Evolutionary conservation across 2,329 filamentous ascomycete genomes (phyloP).

Genomic region (Tolypocladium amazonense): DNA sequence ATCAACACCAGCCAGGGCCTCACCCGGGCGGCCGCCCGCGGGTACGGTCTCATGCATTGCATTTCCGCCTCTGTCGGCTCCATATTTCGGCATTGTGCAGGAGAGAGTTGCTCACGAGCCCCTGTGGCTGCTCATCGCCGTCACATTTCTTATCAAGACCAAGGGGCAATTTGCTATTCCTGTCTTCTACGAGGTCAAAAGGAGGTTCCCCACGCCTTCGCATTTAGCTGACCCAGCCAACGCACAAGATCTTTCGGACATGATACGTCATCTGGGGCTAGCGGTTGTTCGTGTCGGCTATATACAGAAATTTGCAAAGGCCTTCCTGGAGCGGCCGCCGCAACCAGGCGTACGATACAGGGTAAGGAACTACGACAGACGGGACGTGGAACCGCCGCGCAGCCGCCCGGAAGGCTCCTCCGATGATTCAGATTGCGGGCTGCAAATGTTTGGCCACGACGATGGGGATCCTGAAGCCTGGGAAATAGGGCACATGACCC

Average conservation of each 20-base stretch:
- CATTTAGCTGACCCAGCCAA: constrained; percentile 45
- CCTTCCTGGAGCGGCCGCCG: constrained; percentile 58
- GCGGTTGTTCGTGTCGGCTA: constrained; percentile 55
- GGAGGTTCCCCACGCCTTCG: constrained; percentile 54
- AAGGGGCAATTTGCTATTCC: constrained; percentile 65
- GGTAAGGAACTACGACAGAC: constrained; percentile 36
- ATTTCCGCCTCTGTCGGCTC: constrained; percentile 55
- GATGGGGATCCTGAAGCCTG: constrained; percentile 38
- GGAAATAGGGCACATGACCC: constrained; percentile 80
- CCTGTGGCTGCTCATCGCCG: constrained; percentile 71
- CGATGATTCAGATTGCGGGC: background rate
- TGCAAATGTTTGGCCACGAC: constrained; percentile 1
- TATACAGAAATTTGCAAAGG: constrained; percentile 59
- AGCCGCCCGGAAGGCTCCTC: background rate
- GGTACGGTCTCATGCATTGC: constrained; percentile 44
- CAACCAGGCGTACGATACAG: constrained; percentile 40
- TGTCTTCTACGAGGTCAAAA: constrained; percentile 58
- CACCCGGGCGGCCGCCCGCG: constrained; percentile 23
- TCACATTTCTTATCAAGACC: constrained; percentile 79
- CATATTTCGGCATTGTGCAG: constrained; percentile 70
- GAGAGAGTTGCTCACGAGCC: constrained; percentile 66
- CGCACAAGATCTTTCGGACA: constrained; percentile 39
- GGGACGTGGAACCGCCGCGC: constrained; percentile 16
- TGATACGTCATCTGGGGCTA: constrained; percentile 63
- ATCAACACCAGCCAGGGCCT: constrained; percentile 7